Conservation (phyloP, 2,329 filamentous ascomycete species). For the Aquanectria penicillioides region DNA sequence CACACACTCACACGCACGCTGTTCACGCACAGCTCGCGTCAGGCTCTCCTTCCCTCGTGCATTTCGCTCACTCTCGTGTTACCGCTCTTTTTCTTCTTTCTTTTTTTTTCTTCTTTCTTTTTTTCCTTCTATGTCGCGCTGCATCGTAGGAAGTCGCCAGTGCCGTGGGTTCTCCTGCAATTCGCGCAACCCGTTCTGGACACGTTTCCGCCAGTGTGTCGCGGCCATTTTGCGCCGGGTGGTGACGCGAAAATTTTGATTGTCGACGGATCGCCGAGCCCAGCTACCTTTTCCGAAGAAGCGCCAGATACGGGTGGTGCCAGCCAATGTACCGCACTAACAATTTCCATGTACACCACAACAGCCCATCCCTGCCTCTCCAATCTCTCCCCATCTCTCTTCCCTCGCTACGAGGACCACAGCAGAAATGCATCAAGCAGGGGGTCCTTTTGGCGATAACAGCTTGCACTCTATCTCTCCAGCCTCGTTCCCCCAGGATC, state of each 20-base stretch:
- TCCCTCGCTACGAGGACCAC: not conserved
- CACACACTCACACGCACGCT: not conserved
- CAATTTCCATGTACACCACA: constrained; percentile 44
- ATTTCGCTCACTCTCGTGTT: not conserved
- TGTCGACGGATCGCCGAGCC: constrained; percentile 43
- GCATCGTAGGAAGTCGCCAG: not conserved
- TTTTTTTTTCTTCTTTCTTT: not conserved
- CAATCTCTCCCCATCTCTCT: constrained; percentile 23
- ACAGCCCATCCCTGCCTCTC: constrained; percentile 23
- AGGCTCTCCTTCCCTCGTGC: not conserved
- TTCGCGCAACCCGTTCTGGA: constrained; percentile 9
- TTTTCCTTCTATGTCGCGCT: not conserved
- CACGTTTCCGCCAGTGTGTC: constrained; percentile 29
- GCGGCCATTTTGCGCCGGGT: constrained; percentile 30
- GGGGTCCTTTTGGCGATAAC: constrained; percentile 24
- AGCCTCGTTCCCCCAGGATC: constrained; percentile 37
- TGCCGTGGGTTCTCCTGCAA: not conserved
- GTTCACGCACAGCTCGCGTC: not conserved
- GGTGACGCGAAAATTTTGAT: constrained; percentile 46
- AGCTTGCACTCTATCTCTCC: constrained; percentile 23
- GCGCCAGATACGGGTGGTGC: constrained; percentile 34
- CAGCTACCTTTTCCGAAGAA: constrained; percentile 40
- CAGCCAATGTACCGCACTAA: constrained; percentile 50
- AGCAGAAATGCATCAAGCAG: constrained; percentile 21
- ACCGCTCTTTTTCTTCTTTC: not conserved